A percentile compares a stretch with the other conserved stretches of the same genome.
phyloP scores from a whole-genome alignment of 306 rosid genomes.

The Gastrolobium villosum region DNA sequence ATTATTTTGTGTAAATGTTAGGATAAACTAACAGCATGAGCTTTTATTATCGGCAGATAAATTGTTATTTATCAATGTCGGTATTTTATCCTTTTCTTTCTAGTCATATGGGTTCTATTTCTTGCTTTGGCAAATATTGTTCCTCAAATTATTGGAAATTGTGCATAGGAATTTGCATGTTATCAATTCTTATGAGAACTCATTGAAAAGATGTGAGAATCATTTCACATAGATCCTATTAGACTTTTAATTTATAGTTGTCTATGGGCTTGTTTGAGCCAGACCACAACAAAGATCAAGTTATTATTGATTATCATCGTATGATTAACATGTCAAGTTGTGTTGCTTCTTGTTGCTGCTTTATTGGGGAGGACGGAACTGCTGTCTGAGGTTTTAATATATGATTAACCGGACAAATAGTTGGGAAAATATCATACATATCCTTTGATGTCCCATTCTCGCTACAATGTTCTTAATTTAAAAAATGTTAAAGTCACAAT shows the following conservation, averaged over 20 bases:
- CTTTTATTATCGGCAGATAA: not conserved
- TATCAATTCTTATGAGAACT: not conserved
- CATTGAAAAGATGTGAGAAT: not conserved
- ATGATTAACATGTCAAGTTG: constrained; percentile 1
- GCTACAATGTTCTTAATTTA: constrained; percentile 29
- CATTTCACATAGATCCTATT: not conserved
- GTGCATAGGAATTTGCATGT: not conserved
- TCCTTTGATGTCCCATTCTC: not conserved
- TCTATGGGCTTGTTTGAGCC: constrained; percentile 21
- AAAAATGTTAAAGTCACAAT: constrained; percentile 17
- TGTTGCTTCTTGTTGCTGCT: constrained; percentile 14
- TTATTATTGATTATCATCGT: not conserved
- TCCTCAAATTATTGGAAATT: constrained; percentile 28
- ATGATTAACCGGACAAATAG: not conserved
- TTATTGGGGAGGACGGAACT: constrained; percentile 24
- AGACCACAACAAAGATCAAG: not conserved
- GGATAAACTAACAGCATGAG: constrained; percentile 22
- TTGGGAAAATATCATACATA: not conserved
- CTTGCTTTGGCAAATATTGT: not conserved
- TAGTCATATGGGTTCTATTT: not conserved
- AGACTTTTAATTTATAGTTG: not conserved
- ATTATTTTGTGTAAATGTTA: constrained; percentile 13
- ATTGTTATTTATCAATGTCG: not conserved
- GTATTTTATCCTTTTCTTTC: not conserved
- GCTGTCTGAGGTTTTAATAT: not conserved